Conservation (phyloP, 768 basidiomycete species). For the Cyathus striatus region DNA sequence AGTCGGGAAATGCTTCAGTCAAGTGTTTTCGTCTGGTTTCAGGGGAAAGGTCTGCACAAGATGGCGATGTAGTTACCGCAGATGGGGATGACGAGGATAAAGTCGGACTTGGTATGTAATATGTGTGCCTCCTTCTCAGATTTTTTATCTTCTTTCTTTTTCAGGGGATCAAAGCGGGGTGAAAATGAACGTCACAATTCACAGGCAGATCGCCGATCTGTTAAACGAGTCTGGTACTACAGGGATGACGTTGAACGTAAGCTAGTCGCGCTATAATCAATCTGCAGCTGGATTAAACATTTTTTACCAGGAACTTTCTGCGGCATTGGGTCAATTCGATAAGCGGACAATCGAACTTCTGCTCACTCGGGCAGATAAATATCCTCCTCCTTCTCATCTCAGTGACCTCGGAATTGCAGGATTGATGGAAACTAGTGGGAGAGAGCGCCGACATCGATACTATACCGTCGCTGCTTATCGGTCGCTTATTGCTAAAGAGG, state of each 20-base stretch:
- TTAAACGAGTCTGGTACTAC: slow-evolving; percentile 60
- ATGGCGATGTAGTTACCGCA: slow-evolving; percentile 22
- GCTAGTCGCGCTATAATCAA: slow-evolving; percentile 3
- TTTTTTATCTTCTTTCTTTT: slow-evolving; percentile 2
- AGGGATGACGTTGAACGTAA: slow-evolving; percentile 72
- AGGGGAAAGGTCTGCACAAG: slow-evolving; percentile 34
- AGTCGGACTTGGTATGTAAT: slow-evolving; percentile 6
- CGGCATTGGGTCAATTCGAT: slow-evolving; percentile 64
- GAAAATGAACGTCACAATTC: slow-evolving; percentile 64
- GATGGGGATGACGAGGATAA: slow-evolving; percentile 38
- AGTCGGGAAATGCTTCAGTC: slow-evolving; percentile 38
- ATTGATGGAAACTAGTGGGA: slow-evolving; percentile 76
- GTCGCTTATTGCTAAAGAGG: slow-evolving; percentile 56
- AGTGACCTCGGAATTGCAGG: slow-evolving; percentile 64
- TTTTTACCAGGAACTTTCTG: slow-evolving; percentile 52
- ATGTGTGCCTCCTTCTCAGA: background rate
- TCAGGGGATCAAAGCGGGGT: slow-evolving; percentile 31
- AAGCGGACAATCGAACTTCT: slow-evolving; percentile 81
- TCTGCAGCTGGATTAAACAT: background rate
- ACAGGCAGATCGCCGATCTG: slow-evolving; percentile 74
- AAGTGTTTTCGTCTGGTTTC: slow-evolving; percentile 66
- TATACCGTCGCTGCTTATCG: slow-evolving; percentile 72
- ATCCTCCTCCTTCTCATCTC: slow-evolving; percentile 64
- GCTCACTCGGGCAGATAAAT: slow-evolving; percentile 62
- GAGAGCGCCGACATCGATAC: slow-evolving; percentile 84